Base-by-base conservation (phyloP, 257 asterid genomes). In the Ilex asprella region DNA sequence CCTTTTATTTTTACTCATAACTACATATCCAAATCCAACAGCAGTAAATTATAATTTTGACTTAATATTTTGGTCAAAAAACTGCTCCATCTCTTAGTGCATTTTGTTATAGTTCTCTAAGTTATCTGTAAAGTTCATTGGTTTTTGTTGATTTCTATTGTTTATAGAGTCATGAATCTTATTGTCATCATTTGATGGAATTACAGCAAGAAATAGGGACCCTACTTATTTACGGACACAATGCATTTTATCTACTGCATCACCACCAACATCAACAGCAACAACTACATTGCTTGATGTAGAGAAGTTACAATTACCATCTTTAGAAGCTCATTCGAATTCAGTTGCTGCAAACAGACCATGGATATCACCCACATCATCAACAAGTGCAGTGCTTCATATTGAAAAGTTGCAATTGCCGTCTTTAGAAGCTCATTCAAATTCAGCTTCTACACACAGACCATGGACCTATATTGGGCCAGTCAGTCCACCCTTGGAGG, bases 141-240 rank as follows among this genome's bases (percentile, higher is more conserved):
- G 15, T 3, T 21, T 14, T 53, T 53, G 57, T 53, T 8, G 27
- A 6, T 53, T 53, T 16, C 57, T 7, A 14, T 21, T 49, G 14
- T n/a, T 7, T 49, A 49, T 49, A 49, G 56, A 55, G 46, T 65
- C 57, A 46, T 65, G 60, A 59, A 63, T 57, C 73, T 67, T 46
- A 63, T 58, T 62, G 51, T 64, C 59, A 52, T 70, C 31, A 56
- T 76, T 61, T 35, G 55, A 53, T 50, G 59, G 44, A 76, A 67
- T n/a, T 84, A 86, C 97, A 92, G 99, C 94, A 43, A 92, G 82
- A 75, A 70, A 65, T 66, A 83, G 86, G 74, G 96, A 79, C n/a
- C 39, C 80, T 30, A 65, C 71, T 62, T 67, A 62, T 69, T 73
- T 77, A 58, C 83, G 85, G 75, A 73, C 91, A 31, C 95, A 86